A percentile compares a stretch with the other conserved stretches of the same genome.
Conservation (phyloP, 352 stramenopile species). For the Phytophthora fragariae region DNA sequence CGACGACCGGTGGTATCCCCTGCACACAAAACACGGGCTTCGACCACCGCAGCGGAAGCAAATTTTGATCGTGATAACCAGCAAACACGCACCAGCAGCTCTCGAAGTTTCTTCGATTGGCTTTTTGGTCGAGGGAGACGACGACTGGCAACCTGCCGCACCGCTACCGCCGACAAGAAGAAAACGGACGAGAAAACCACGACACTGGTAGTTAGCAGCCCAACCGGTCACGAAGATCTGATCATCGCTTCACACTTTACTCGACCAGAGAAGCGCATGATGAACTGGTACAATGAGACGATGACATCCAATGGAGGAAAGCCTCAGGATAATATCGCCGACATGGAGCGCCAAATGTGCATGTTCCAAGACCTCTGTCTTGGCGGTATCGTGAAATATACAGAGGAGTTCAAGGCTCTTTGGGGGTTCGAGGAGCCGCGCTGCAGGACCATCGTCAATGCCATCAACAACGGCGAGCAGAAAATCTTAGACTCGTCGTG, state of each 20-base stretch:
- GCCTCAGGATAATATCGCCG: constrained; percentile 35
- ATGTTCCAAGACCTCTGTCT: constrained; percentile 62
- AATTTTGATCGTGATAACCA: constrained; percentile 1
- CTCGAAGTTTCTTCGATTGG: constrained; percentile 30
- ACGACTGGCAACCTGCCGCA: constrained; percentile 24
- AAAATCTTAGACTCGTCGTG: constrained; percentile 36
- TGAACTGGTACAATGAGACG: constrained; percentile 46
- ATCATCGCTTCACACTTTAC: constrained; percentile 41
- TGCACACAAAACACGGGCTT: neutral
- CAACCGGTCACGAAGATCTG: neutral
- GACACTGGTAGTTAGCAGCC: no score
- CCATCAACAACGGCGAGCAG: constrained; percentile 38
- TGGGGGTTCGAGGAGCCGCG: constrained; percentile 44
- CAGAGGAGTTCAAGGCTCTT: constrained; percentile 50
- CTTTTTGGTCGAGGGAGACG: constrained; percentile 13
- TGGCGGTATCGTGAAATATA: constrained; percentile 45
- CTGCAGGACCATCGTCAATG: constrained; percentile 50
- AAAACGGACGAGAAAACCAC: neutral
- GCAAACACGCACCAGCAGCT: neutral
- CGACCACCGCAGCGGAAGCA: neutral
- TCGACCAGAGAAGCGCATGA: constrained; percentile 37
- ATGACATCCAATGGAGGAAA: constrained; percentile 31
- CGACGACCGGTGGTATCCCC: neutral
- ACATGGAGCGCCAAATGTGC: constrained; percentile 59
- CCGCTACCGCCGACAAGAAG: neutral